Evolutionary conservation across 225 moss, liverwort and hornwort species (phyloP).

Genomic region (Ulota crispa): DNA sequence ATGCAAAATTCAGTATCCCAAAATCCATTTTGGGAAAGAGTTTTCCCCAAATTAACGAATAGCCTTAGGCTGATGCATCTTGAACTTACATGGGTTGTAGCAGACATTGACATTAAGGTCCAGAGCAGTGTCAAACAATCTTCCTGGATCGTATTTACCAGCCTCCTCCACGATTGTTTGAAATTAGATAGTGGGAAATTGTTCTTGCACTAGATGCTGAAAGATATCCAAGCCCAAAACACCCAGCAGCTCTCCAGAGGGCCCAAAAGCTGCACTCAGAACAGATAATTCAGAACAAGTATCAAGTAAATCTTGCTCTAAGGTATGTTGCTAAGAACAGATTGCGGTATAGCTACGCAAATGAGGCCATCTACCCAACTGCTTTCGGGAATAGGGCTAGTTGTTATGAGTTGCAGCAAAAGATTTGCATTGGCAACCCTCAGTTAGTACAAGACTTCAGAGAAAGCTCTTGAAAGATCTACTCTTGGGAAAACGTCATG

Average conservation of each 20-base stretch:
- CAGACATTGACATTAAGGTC: neutral
- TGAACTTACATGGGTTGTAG: conserved; percentile 17
- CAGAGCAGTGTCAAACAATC: neutral
- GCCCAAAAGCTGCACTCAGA: conserved; percentile 20
- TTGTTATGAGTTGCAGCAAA: neutral
- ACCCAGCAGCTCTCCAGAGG: neutral
- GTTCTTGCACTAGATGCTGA: neutral
- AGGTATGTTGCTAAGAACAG: neutral
- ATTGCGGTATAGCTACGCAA: neutral
- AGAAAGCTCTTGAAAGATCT: no score
- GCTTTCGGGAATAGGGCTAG: no score
- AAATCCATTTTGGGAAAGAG: no score
- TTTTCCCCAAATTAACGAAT: no score
- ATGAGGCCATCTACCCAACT: no score
- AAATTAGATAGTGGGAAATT: neutral
- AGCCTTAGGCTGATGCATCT: neutral
- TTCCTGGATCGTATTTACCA: neutral
- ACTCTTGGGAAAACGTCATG: no score
- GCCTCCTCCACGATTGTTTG: conserved; percentile 1
- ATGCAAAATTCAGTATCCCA: no score
- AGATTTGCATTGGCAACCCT: neutral
- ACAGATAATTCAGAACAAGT: neutral
- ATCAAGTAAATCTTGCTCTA: neutral
- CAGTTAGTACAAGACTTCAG: no score
- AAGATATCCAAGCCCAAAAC: conserved; percentile 4